Base-by-base conservation (phyloP, 176 grass and related monocot genomes). In the Zea luxurians region DNA sequence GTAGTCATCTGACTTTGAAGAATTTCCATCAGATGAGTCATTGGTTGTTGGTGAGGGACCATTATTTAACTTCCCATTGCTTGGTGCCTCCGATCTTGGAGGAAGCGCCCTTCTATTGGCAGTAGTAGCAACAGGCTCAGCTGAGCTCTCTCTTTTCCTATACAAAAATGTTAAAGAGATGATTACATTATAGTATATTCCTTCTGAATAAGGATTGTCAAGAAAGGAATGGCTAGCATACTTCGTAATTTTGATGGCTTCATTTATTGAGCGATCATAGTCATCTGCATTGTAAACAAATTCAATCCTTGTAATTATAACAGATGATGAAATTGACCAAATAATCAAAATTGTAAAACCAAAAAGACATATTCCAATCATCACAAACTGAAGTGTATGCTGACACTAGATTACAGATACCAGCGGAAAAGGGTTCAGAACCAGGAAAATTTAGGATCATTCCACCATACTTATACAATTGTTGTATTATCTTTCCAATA, bases 241-340 rank as follows among this genome's bases (percentile, higher is more conserved):
- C 96, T 99, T 99, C 15, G 96, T 99, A 69, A 95, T 90, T 87
- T 99, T 95, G 80, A 99, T 99, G 61, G 96, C 96, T 80, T 99
- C 96, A 35, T 86, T 99, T 86, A 99, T 99, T 83, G 96, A 99
- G 48, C 96, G 89, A 13, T 99, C 96, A 88, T 89, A 99, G 65
- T 99, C 96, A 93, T 99, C 96, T 99, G 92, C 90, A 89, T 83
- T 63, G 40, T 63, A 66, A 64, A 79, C 70, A 61, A 79, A 66
- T 57, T 73, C 10, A 80, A 85, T 75, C 13, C 34, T 64, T 76
- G 63, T 76, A 34, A 70, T 40, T 58, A 71, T 66, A 86, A 70
- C 61, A 66, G 61, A 47, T 43, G 46, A 36, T 48, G 38, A 59
- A 73, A 36, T 64, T 50, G 60, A 61, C 43, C 9, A 43, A 62